These are phyloP conservation scores for Penicillium salamii DNA, from an alignment of 495 filamentous ascomycete genomes.

Conservation along the genomic window DNA sequence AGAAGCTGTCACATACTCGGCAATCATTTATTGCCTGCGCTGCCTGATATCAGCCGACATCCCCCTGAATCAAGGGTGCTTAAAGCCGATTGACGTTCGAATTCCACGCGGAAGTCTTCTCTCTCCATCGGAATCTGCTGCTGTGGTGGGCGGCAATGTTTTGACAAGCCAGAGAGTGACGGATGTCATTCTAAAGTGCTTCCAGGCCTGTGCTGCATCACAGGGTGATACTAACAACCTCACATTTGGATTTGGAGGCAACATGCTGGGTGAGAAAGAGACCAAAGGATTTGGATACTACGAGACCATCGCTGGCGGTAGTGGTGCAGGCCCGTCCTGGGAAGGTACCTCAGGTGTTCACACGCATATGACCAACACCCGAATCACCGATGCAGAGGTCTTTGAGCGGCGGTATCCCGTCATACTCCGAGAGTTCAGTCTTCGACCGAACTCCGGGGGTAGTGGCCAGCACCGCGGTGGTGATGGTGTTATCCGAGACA, in stretches of 20 bases:
- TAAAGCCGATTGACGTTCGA: constrained; percentile 75
- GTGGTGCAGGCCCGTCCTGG: constrained; percentile 80
- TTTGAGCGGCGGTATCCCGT: constrained; percentile 90
- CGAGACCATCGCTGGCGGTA: constrained; percentile 88
- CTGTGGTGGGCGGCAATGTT: constrained; percentile 89
- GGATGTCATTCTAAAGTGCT: constrained; percentile 84
- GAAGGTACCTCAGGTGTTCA: constrained; percentile 85
- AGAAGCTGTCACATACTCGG: constrained; percentile 83
- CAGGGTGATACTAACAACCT: constrained; percentile 86
- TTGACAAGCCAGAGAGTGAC: constrained; percentile 81
- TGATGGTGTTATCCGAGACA: constrained; percentile 37
- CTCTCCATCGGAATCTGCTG: constrained; percentile 71
- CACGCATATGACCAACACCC: constrained; percentile 93
- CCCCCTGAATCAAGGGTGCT: constrained; percentile 90
- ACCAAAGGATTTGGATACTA: constrained; percentile 80
- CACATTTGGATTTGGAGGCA: constrained; percentile 42
- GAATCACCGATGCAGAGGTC: constrained; percentile 88
- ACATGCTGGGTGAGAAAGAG: constrained; percentile 21
- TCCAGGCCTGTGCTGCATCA: constrained; percentile 79
- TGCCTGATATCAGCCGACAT: constrained; percentile 89
- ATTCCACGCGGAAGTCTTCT: constrained; percentile 80
- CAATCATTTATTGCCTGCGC: constrained; percentile 91
- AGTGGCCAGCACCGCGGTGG: constrained; percentile 35
- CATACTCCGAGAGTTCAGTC: constrained; percentile 73
- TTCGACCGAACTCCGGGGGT: constrained; percentile 67